Conservation (phyloP, 768 basidiomycete genomes). For the Scleroderma citrinum region DNA sequence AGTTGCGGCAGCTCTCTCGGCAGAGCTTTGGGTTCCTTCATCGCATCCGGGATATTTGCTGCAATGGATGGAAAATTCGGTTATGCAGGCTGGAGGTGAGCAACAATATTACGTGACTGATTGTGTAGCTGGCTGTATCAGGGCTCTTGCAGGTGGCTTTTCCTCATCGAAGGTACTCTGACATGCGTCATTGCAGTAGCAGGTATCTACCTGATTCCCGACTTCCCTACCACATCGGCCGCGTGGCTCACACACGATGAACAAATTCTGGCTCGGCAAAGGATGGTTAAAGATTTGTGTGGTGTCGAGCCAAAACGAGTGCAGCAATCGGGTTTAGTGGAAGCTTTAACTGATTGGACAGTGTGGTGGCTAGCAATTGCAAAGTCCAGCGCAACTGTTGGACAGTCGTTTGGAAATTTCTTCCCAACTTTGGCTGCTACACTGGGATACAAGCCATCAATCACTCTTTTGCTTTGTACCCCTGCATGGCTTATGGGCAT, state of each 20-base stretch:
- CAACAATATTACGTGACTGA: not conserved
- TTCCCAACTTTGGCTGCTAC: slow-evolving; percentile 70
- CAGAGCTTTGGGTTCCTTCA: slow-evolving; percentile 44
- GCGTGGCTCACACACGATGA: slow-evolving; percentile 53
- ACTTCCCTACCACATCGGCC: slow-evolving; percentile 50
- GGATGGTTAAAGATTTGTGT: slow-evolving; percentile 49
- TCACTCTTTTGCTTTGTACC: slow-evolving; percentile 63
- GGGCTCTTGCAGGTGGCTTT: slow-evolving; percentile 47
- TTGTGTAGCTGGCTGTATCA: not conserved
- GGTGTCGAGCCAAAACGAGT: slow-evolving; percentile 15
- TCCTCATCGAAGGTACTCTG: slow-evolving; percentile 54
- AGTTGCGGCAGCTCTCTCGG: slow-evolving; percentile 42
- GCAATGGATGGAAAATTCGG: slow-evolving; percentile 43
- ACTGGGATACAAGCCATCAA: slow-evolving; percentile 52
- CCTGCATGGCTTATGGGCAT: slow-evolving; percentile 42
- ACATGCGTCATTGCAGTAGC: slow-evolving; percentile 43
- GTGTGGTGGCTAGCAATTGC: slow-evolving; percentile 74
- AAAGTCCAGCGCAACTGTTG: slow-evolving; percentile 45
- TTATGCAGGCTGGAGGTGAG: slow-evolving; percentile 41
- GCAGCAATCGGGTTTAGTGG: slow-evolving; percentile 37
- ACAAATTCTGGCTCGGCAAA: slow-evolving; percentile 43
- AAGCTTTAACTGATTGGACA: slow-evolving; percentile 65
- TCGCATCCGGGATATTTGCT: slow-evolving; percentile 39
- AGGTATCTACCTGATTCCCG: slow-evolving; percentile 59
- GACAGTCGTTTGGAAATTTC: slow-evolving; percentile 67